Conservation (phyloP, 2,329 filamentous ascomycete genomes). For the Colletotrichum tropicicola region DNA sequence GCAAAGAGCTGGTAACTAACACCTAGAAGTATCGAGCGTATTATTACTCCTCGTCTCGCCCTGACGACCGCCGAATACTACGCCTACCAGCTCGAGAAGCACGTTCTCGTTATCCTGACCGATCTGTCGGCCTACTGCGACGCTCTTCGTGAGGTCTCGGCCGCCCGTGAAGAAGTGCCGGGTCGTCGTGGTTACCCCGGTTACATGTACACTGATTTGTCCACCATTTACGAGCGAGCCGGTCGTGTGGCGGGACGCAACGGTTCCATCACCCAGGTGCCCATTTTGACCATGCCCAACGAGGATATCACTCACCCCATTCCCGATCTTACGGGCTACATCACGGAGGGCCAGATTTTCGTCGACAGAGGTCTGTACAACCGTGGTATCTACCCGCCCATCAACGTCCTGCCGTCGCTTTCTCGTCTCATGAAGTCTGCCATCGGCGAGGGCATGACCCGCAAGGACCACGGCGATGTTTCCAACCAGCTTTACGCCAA, state of each 20-base stretch:
- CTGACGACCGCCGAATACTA: constrained; percentile 99
- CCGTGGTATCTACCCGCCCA: constrained; percentile 97
- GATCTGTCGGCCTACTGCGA: constrained; percentile 99
- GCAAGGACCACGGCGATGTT: constrained; percentile 96
- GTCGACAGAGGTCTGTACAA: constrained; percentile 93
- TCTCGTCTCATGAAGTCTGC: constrained; percentile 99
- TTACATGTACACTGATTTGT: constrained; percentile 99
- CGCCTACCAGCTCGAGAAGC: constrained; percentile 99
- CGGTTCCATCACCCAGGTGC: constrained; percentile 98
- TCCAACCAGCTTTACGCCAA: constrained; percentile 99
- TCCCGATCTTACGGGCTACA: constrained; percentile 98
- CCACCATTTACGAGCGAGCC: constrained; percentile 98
- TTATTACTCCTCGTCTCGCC: constrained; percentile 97
- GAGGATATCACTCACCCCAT: constrained; percentile 99
- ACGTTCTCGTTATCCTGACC: constrained; percentile 98
- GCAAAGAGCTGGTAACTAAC: constrained; percentile 23
- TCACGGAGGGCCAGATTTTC: constrained; percentile 99
- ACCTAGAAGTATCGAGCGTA: constrained; percentile 86
- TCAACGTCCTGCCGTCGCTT: constrained; percentile 97
- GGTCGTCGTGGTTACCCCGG: constrained; percentile 99
- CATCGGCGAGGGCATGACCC: constrained; percentile 96
- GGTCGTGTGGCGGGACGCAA: constrained; percentile 97
- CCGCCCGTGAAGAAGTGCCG: constrained; percentile 97
- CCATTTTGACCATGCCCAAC: constrained; percentile 99
- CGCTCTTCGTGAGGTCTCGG: constrained; percentile 97